Evolutionary conservation across 192 early-diverging fungal genomes (phyloP).

Genomic region (Backusella parvicylindrica): DNA sequence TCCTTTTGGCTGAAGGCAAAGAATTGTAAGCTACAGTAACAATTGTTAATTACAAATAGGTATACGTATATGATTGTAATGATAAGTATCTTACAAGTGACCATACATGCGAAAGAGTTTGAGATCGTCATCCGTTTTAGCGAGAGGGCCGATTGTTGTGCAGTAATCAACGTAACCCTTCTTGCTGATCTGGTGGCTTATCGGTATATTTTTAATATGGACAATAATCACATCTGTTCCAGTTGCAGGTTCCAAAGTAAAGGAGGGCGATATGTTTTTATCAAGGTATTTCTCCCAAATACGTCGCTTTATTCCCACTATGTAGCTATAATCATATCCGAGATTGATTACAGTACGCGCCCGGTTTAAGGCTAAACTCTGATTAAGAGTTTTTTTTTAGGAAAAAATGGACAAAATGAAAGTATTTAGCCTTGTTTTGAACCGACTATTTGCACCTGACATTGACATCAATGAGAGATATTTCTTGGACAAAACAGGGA

Average conservation of each 20-base stretch:
- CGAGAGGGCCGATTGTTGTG: not conserved
- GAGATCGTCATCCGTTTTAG: not conserved
- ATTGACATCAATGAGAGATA: no score
- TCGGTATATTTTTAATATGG: not conserved
- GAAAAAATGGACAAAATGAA: no score
- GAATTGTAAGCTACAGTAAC: not conserved
- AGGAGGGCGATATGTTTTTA: not conserved
- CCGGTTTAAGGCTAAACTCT: no score
- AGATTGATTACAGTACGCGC: no score
- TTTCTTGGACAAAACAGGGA: no score
- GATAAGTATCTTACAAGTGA: not conserved
- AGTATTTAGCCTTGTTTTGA: no score
- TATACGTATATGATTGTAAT: not conserved
- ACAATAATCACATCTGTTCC: not conserved
- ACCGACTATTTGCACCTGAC: no score
- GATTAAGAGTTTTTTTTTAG: no score
- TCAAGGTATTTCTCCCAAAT: not conserved
- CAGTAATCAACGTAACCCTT: not conserved
- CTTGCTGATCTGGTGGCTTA: not conserved
- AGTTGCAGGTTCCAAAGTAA: not conserved
- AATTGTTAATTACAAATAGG: not conserved
- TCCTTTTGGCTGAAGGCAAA: not conserved
- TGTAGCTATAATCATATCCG: no score
- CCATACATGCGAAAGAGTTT: not conserved
- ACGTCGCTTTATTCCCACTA: not conserved